Conservation (phyloP, 2,329 filamentous ascomycete species). For the Iodosphaeria phyllophila region DNA sequence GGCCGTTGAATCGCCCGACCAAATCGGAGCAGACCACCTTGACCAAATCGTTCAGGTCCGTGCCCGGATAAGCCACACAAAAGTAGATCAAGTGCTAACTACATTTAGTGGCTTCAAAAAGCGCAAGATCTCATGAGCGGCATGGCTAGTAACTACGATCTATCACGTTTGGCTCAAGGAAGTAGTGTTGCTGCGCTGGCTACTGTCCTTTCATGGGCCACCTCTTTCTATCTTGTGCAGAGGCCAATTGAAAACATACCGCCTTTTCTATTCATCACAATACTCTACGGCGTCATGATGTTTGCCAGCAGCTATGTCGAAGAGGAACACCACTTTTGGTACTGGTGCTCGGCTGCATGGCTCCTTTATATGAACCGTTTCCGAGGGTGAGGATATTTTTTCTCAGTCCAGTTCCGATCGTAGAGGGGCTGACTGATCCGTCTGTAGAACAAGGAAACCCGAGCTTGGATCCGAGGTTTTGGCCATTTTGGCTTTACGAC, state of each 20-base stretch:
- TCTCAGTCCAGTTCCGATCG: background rate
- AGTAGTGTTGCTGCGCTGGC: conserved; percentile 18
- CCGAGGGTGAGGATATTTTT: background rate
- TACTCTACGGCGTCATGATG: conserved; percentile 73
- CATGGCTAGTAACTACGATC: conserved; percentile 83
- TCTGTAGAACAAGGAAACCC: conserved; percentile 5
- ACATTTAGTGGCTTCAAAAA: conserved; percentile 40
- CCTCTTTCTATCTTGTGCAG: conserved; percentile 11
- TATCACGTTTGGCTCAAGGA: conserved; percentile 37
- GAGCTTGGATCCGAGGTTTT: conserved; percentile 17
- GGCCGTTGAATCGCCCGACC: background rate
- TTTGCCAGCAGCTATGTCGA: conserved; percentile 96
- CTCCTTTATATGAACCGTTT: conserved; percentile 23
- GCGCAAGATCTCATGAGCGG: conserved; percentile 71
- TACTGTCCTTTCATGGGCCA: conserved; percentile 20
- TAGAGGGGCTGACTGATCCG: conserved; percentile 1
- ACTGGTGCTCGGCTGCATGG: conserved; percentile 69
- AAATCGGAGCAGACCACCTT: background rate
- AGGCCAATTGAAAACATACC: conserved; percentile 12
- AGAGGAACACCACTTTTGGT: conserved; percentile 98
- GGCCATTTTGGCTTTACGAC: conserved; percentile 41
- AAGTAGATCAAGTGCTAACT: too few species aligned
- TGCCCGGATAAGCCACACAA: background rate
- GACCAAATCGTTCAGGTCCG: background rate
- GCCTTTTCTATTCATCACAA: conserved; percentile 30